Percentiles rank a stretch among this genome's conserved stretches.
Conservation (phyloP, 495 filamentous ascomycete genomes). For the Usnea hakonensis region DNA sequence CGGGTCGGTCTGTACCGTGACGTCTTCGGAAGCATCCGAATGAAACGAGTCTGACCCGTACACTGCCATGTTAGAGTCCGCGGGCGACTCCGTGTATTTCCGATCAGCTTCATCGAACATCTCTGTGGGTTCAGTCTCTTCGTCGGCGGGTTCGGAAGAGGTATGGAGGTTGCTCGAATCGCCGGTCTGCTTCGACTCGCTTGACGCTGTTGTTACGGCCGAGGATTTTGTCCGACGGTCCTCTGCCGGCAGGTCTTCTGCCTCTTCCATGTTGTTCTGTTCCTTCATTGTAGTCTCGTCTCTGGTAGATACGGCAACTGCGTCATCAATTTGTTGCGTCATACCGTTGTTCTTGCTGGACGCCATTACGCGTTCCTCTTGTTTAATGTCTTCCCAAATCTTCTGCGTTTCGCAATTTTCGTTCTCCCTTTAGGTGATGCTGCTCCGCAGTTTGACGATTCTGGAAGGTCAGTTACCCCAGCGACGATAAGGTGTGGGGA, state of each 20-base stretch:
- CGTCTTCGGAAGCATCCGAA: not conserved
- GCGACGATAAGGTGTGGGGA: not conserved
- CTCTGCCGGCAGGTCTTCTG: not conserved
- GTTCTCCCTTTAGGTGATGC: not conserved
- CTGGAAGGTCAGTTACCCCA: not conserved
- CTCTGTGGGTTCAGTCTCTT: not conserved
- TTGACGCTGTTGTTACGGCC: not conserved
- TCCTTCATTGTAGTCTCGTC: constrained; percentile 71
- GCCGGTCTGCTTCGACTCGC: not conserved
- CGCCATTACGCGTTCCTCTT: not conserved
- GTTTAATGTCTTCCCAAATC: not conserved
- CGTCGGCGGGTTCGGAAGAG: not conserved
- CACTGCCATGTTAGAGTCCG: not conserved
- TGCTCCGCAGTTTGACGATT: not conserved
- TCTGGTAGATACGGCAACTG: constrained; percentile 35
- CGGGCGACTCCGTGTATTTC: not conserved
- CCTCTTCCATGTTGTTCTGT: constrained; percentile 29
- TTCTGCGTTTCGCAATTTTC: not conserved
- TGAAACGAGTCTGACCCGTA: not conserved
- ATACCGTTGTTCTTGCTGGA: not conserved
- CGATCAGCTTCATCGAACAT: not conserved
- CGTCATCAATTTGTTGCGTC: not conserved
- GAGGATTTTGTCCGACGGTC: not conserved
- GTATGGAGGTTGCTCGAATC: not conserved
- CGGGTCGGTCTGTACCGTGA: not conserved